phyloP scores from a whole-genome alignment of 495 filamentous ascomycete genomes.

The Talaromyces thailandensis region DNA sequence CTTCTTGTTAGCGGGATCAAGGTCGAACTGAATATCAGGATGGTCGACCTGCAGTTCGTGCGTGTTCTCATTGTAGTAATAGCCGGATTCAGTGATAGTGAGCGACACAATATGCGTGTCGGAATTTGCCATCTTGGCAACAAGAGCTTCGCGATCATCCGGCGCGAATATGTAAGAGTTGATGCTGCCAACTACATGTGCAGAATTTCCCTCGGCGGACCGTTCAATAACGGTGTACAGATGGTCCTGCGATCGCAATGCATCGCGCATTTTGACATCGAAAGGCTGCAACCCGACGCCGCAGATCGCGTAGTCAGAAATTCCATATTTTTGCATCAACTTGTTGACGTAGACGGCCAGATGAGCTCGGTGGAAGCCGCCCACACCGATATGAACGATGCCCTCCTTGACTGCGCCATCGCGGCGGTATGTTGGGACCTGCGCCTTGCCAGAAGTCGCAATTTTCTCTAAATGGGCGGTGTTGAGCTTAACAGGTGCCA shows the following conservation, averaged over 20 bases:
- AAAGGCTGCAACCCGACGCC: conserved; percentile 39
- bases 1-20: conserved; percentile 30
- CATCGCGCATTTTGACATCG: conserved; percentile 36
- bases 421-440: conserved; percentile 28
- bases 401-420: conserved; percentile 36
- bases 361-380: conserved; percentile 41
- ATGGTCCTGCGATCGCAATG: conserved; percentile 32
- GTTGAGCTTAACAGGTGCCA: neutral
- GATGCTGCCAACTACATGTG: conserved; percentile 38
- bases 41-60: conserved; percentile 37
- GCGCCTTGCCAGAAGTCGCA: conserved; percentile 5
- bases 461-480: neutral
- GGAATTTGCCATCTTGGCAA: conserved; percentile 41
- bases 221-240: conserved; percentile 42
- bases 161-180: conserved; percentile 40
- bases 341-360: conserved; percentile 38
- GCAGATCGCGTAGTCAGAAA: conserved; percentile 35
- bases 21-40: conserved; percentile 38
- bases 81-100: conserved; percentile 43
- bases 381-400: conserved; percentile 39
- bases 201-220: conserved; percentile 33
- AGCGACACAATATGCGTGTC: conserved; percentile 43
- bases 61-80: conserved; percentile 44
- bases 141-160: conserved; percentile 36
- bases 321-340: conserved; percentile 36